These are phyloP conservation scores for Lasiosphaeria miniovina DNA, from an alignment of 495 filamentous ascomycete species.

Conservation along the genomic window DNA sequence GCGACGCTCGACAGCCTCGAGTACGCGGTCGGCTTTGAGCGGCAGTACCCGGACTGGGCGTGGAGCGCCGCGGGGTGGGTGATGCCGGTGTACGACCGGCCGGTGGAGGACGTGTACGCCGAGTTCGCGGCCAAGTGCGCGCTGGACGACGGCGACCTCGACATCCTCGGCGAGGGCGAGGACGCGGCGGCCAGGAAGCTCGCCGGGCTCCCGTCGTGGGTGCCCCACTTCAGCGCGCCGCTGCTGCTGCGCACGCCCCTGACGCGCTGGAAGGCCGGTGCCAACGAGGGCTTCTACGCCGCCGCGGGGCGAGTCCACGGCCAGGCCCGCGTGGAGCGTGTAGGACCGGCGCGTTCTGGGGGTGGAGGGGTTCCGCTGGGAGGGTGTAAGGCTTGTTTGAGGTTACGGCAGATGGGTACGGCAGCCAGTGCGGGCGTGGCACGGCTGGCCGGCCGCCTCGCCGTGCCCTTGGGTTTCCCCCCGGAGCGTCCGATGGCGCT, in stretches of 20 bases:
- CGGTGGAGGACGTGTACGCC: background rate
- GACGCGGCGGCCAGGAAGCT: background rate
- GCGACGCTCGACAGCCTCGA: background rate
- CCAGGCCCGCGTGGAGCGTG: background rate
- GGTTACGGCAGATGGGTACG: too few species aligned
- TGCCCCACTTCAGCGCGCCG: background rate
- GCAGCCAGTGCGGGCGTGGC: too few species aligned
- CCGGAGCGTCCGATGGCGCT: too few species aligned
- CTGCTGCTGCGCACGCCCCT: background rate
- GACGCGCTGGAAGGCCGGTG: background rate
- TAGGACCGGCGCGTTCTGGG: background rate
- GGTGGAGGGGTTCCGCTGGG: background rate
- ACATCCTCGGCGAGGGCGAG: background rate
- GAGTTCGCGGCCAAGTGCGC: background rate
- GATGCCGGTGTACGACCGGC: background rate
- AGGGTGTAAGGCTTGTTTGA: background rate
- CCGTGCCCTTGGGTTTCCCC: too few species aligned
- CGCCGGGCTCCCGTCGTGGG: background rate
- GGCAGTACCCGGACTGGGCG: background rate
- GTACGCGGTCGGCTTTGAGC: background rate
- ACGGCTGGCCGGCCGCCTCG: too few species aligned
- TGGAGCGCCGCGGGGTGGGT: background rate
- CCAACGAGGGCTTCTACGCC: background rate
- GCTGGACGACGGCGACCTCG: background rate
- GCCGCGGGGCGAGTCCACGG: background rate